Evolutionary conservation across 1,284 basidiomycete species (phyloP), one percentile per base, ranked within the genome.

Genomic region (Mycosarcoma maydis): DNA sequence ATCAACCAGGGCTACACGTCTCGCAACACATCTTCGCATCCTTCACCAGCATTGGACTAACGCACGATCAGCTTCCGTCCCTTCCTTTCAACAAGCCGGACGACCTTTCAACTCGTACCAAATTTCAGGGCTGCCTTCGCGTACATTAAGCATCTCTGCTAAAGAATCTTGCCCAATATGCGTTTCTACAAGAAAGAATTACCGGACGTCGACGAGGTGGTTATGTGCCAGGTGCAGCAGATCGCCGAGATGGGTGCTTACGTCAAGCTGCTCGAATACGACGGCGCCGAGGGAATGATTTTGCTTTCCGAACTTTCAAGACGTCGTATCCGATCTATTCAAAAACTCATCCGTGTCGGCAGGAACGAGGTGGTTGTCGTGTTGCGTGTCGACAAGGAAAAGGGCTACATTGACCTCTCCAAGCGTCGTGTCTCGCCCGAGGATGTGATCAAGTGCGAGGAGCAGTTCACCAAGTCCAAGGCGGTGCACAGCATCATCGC

Each of bases 171-270:
- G 27, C 27, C 53, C 66, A 78, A 36, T n/a, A 81, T 81, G 80
- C 70, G 80, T 45, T 80, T 72, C 73, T 81, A 80, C 69, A 75
- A 81, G 52, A 80, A 81, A 69, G 67, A 75, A 49, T 57, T 81
- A 36, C 80, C 80, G 10, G 80, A 81, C 50, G 91, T 96, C 56
- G 95, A 98, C 83, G 92, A 97, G 83, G 89, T 98, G 65, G 94
- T 98, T 83, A 97, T 98, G 94, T 94, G 97, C 41, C 94, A 98
- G 83, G 95, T 98, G 71, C 92, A 92, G 83, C 92, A 96, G 85
- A 98, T 98, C 78, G 94, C 94, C 59, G 95, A 98, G 84, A 98
- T 98, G 94, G 95, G 96, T 53, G 95, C 96, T 47, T 98, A 99
- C 83, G 96, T 99, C 74, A 97, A 97, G 83, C 87, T 99, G 76